Base-by-base conservation (phyloP, 2,329 filamentous ascomycete genomes). In the Myotisia sp. region DNA sequence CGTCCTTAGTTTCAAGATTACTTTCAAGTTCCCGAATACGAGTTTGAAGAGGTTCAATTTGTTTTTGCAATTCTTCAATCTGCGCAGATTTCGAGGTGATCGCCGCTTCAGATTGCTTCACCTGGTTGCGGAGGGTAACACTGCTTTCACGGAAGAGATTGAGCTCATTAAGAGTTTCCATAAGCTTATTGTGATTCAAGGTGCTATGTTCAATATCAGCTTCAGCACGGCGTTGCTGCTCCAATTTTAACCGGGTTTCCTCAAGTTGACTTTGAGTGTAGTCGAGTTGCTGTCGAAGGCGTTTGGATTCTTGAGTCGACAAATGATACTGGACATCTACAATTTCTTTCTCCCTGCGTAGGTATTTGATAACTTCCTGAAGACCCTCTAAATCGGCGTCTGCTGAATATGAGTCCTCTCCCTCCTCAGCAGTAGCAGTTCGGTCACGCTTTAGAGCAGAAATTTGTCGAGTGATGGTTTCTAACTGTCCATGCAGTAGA, bases 101-200 rank as follows among this genome's bases (percentile, higher is more conserved):
- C 43, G 83, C 76, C 8, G 75, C 67, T 45, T 90, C 81, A 2
- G 83, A 74, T 47, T 85, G 78, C 36, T 79, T 74, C 40, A 81
- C 76, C 53, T 98, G 86, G 45, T 81, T 84, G 27, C 92, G 81
- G 10, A 98, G 68, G 1, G 87, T 90, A 37, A 81, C 81, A 47
- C 82, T 93, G 62, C 86, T 94, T 59, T 98, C 90, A 7, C 90
- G 80, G 65, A 92, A 92, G 10, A 94, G 67, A 48, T 98, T 98
- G 39, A 98, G 73, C 56, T 98, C 85, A 49, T 92, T 90, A 40
- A 98, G 71, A 43, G 92, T 94, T 44, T 92, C 78, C 74, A 93
- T 85, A 3, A 98, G 70, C 48, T 92, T 85, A 51, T 82, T 84
- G 51, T 94, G 84, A 32, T 76, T 83, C 50, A 82, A 70, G 8